phyloP scores from a whole-genome alignment of 108 stramenopile species.

The Pseudonitzschia multistriata region DNA sequence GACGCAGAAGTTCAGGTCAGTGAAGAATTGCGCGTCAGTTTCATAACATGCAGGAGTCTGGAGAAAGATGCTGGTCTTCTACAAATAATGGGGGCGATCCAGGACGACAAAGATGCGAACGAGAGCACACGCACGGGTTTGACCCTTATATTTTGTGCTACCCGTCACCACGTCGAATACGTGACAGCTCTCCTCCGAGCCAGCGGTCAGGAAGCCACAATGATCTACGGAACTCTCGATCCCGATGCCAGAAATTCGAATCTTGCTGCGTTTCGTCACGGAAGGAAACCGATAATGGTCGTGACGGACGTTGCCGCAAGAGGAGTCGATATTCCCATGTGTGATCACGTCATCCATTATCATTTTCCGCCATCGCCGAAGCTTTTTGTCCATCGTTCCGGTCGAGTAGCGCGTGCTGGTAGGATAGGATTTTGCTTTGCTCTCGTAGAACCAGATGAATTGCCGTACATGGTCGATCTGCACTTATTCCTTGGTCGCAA shows the following conservation, averaged over 20 bases:
- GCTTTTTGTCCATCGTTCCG: constrained; percentile 94
- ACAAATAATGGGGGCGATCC: constrained; percentile 86
- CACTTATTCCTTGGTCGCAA: constrained; percentile 92
- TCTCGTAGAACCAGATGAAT: constrained; percentile 94
- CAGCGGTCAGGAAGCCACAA: constrained; percentile 57
- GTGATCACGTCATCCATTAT: constrained; percentile 98
- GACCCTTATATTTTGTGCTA: constrained; percentile 94
- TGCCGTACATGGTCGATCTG: constrained; percentile 97
- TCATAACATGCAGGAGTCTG: constrained; percentile 82
- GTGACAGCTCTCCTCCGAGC: constrained; percentile 75
- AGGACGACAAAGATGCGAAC: constrained; percentile 45
- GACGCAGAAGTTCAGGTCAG: constrained; percentile 93
- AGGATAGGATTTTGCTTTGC: constrained; percentile 89
- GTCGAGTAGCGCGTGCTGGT: constrained; percentile 92
- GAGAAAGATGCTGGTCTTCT: constrained; percentile 96
- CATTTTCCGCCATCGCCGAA: constrained; percentile 93
- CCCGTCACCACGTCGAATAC: constrained; percentile 96
- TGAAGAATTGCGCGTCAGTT: constrained; percentile 90
- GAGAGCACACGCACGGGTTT: constrained; percentile 53
- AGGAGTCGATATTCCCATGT: constrained; percentile 97
- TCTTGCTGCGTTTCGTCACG: constrained; percentile 85
- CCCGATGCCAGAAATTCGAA: constrained; percentile 85
- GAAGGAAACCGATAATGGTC: constrained; percentile 80
- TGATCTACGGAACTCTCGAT: constrained; percentile 98
- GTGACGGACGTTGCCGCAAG: constrained; percentile 98